A percentile compares a stretch with the other conserved stretches of the same genome.
Conservation (phyloP, 2,329 filamentous ascomycete species). For the Alternaria solani region DNA sequence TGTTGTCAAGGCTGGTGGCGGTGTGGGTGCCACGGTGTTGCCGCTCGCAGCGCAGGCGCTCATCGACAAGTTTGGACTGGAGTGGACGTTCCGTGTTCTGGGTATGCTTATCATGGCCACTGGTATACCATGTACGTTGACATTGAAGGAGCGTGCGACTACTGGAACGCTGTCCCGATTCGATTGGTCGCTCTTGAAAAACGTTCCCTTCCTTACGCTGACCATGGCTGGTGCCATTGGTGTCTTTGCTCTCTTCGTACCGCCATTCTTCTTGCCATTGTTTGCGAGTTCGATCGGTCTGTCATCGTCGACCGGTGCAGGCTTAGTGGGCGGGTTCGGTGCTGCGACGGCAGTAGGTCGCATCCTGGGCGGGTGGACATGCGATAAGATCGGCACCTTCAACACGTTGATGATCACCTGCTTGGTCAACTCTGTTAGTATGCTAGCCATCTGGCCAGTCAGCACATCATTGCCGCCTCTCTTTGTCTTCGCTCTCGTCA, state of each 20-base stretch:
- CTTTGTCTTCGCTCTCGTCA: constrained; percentile 33
- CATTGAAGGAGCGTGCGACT: constrained; percentile 32
- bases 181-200: constrained; percentile 29
- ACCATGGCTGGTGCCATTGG: constrained; percentile 38
- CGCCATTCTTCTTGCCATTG: constrained; percentile 8
- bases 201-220: constrained; percentile 33
- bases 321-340: constrained; percentile 38
- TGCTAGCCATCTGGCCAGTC: constrained; percentile 44
- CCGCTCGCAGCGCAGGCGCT: constrained; percentile 35
- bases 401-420: constrained; percentile 42
- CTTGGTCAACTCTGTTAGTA: constrained; percentile 35
- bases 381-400: constrained; percentile 42
- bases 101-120: not conserved
- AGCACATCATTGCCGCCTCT: constrained; percentile 33
- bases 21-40: constrained; percentile 36
- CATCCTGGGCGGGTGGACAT: constrained; percentile 35
- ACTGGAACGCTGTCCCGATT: constrained; percentile 37
- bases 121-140: constrained; percentile 39
- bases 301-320: not conserved
- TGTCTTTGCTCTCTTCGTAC: constrained; percentile 39
- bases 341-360: constrained; percentile 37
- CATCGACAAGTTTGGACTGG: constrained; percentile 35
- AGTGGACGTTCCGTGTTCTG: not conserved
- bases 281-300: not conserved
- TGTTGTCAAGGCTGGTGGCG: constrained; percentile 40